Conservation (phyloP, 2,329 filamentous ascomycete genomes). For the Pseudocercospora vitis region DNA sequence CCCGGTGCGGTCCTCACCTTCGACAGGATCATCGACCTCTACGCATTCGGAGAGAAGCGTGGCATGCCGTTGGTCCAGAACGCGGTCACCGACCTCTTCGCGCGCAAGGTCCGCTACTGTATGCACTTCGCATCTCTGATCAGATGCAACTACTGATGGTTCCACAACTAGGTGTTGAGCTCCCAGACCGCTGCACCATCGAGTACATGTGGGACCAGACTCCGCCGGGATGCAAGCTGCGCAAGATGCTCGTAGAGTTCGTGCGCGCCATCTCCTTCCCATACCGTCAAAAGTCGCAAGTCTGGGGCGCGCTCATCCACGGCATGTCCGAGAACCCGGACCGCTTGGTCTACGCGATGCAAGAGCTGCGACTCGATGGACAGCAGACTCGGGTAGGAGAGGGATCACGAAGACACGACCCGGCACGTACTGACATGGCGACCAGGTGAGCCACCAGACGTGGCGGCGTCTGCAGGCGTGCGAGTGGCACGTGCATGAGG, state of each 20-base stretch:
- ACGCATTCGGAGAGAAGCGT: slow-evolving; percentile 13
- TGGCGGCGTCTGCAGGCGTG: slow-evolving; percentile 12
- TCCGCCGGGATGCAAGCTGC: slow-evolving; percentile 8
- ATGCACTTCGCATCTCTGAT: background rate
- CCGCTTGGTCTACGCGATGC: slow-evolving; percentile 10
- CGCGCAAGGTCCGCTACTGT: slow-evolving; percentile 9
- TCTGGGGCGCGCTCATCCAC: slow-evolving; percentile 16
- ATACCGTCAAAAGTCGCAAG: background rate
- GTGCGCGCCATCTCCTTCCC: slow-evolving; percentile 20
- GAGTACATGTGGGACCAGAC: slow-evolving; percentile 20
- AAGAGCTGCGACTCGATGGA: background rate
- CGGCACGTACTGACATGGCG: background rate
- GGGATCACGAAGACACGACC: background rate
- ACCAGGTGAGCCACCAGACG: slow-evolving; percentile 11
- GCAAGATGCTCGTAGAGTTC: slow-evolving; percentile 17
- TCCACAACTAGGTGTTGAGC: background rate
- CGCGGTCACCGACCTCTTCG: slow-evolving; percentile 15
- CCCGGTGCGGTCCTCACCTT: slow-evolving; percentile 12
- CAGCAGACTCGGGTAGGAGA: background rate
- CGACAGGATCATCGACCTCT: slow-evolving; percentile 21
- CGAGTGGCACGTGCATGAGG: slow-evolving; percentile 20
- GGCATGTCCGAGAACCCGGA: slow-evolving; percentile 12
- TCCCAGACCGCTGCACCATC: slow-evolving; percentile 18
- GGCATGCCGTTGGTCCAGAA: slow-evolving; percentile 24
- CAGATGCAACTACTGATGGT: background rate